A percentile compares a stretch with the other conserved stretches of the same genome.
Evolutionary conservation across 2,329 filamentous ascomycete genomes (phyloP).

Genomic region (Penicillium digitatum): DNA sequence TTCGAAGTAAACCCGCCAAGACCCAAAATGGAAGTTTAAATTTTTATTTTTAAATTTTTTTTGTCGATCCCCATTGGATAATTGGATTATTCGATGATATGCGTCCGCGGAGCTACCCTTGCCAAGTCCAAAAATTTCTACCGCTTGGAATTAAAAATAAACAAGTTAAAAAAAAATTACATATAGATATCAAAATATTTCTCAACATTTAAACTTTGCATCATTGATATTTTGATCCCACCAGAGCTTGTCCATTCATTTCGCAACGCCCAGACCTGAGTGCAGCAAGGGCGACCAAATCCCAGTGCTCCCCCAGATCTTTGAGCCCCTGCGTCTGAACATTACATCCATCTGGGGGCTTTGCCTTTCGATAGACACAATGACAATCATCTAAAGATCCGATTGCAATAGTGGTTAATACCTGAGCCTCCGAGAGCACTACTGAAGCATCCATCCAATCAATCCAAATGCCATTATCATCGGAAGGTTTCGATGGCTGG

Average conservation of each 20-base stretch:
- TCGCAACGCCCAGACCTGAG: constrained; percentile 24
- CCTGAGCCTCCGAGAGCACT: background rate
- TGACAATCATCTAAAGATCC: background rate
- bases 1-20: background rate
- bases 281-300: constrained; percentile 26
- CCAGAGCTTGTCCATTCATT: too few species aligned
- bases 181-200: too few species aligned
- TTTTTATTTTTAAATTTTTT: too few species aligned
- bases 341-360: background rate
- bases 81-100: too few species aligned
- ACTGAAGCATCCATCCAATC: background rate
- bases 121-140: too few species aligned
- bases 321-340: constrained; percentile 21
- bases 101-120: too few species aligned
- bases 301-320: constrained; percentile 10
- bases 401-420: background rate
- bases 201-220: background rate
- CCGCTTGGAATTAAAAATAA: too few species aligned
- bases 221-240: background rate
- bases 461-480: background rate
- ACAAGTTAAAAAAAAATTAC: too few species aligned
- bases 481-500: constrained; percentile 12
- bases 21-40: background rate
- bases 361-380: background rate
- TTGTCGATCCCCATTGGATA: too few species aligned